Percentiles rank a stretch among this genome's conserved stretches.
These are phyloP conservation scores for Pyronema omphalodes DNA, from an alignment of 495 filamentous ascomycete genomes.

Conservation along the genomic window DNA sequence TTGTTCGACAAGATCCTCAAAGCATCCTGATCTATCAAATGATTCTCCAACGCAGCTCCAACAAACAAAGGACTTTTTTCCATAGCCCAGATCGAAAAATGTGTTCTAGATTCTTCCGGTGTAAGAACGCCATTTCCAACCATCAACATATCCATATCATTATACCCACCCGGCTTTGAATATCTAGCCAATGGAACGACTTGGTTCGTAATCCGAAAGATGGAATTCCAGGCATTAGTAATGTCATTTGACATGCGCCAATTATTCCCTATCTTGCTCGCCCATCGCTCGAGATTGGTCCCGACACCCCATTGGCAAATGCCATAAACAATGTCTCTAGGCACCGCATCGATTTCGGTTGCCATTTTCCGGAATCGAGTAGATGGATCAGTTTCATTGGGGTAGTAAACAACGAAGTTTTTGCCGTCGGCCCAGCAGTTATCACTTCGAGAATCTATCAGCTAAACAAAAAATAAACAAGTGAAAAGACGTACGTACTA, in stretches of 20 bases:
- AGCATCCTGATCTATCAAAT: slow-evolving; percentile 18
- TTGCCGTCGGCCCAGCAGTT: slow-evolving; percentile 34
- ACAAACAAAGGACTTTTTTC: slow-evolving; percentile 38
- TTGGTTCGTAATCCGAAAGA: slow-evolving; percentile 34
- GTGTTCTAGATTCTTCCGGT: slow-evolving; percentile 30
- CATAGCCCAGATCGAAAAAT: slow-evolving; percentile 41
- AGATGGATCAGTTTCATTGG: slow-evolving; percentile 25
- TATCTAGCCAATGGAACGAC: slow-evolving; percentile 27
- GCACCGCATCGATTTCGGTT: slow-evolving; percentile 12
- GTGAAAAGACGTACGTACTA: slow-evolving; percentile 12
- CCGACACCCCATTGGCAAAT: slow-evolving; percentile 37
- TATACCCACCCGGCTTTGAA: slow-evolving; percentile 30
- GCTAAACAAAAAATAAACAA: neutral
- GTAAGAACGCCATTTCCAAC: slow-evolving; percentile 25
- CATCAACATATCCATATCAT: slow-evolving; percentile 40
- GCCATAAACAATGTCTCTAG: slow-evolving; percentile 30
- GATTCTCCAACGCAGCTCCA: slow-evolving; percentile 28
- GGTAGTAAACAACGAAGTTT: slow-evolving; percentile 29
- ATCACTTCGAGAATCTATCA: slow-evolving; percentile 17
- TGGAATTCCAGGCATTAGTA: slow-evolving; percentile 32
- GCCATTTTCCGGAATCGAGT: slow-evolving; percentile 26
- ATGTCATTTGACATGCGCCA: slow-evolving; percentile 41
- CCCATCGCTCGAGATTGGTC: slow-evolving; percentile 33
- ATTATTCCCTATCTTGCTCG: slow-evolving; percentile 29
- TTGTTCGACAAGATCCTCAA: slow-evolving; percentile 31